These are phyloP conservation scores for Sporothrix euskadiensis DNA, from an alignment of 2,329 filamentous ascomycete genomes.

Conservation along the genomic window DNA sequence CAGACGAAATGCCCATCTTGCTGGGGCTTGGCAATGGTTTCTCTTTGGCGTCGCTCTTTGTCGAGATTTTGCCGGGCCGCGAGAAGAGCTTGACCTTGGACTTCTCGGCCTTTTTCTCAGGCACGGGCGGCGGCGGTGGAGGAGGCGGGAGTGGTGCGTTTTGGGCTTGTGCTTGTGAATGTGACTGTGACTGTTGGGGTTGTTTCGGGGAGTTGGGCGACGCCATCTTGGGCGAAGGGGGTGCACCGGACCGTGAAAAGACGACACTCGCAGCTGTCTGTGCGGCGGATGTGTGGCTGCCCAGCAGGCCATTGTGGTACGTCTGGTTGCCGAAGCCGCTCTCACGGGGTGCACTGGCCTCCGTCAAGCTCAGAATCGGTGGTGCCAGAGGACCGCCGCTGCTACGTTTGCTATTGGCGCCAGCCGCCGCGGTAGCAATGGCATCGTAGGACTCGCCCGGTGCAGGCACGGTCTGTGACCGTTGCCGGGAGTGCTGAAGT, in stretches of 20 bases:
- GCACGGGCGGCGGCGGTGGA: conserved; percentile 44
- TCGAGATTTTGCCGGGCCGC: conserved; percentile 71
- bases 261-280: conserved; percentile 72
- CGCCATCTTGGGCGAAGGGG: conserved; percentile 52
- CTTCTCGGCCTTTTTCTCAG: conserved; percentile 68
- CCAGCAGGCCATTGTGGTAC: conserved; percentile 63
- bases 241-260: conserved; percentile 63
- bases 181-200: conserved; percentile 33
- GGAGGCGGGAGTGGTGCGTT: conserved; percentile 39
- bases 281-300: conserved; percentile 63
- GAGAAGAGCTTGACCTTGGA: conserved; percentile 82
- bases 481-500: conserved; percentile 57
- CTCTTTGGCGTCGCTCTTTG: conserved; percentile 66
- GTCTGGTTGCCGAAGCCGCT: conserved; percentile 52
- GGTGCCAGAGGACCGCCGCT: conserved; percentile 58
- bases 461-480: conserved; percentile 71
- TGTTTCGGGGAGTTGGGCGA: conserved; percentile 33
- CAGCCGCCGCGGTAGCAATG: conserved; percentile 32
- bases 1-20: conserved; percentile 67
- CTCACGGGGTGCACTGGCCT: conserved; percentile 63
- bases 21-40: conserved; percentile 71
- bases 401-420: conserved; percentile 44
- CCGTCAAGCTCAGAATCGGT: conserved; percentile 63
- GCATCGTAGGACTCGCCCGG: conserved; percentile 49
- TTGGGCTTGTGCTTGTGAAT: conserved; percentile 5